phyloP scores from a whole-genome alignment of 768 basidiomycete species.

The Tricholoma sp. region DNA sequence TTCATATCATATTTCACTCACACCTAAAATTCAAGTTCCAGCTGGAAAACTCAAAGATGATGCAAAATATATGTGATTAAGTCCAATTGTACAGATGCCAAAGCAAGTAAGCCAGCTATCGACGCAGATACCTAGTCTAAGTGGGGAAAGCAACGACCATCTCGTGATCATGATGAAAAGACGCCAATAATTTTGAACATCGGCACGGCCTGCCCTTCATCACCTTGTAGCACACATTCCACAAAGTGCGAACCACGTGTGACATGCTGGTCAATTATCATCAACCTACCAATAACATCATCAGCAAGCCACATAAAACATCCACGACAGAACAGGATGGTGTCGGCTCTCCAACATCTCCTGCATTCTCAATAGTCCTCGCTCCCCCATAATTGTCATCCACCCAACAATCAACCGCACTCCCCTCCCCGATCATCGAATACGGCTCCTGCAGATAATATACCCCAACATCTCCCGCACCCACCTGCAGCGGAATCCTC shows the following conservation, averaged over 20 bases:
- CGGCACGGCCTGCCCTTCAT: constrained; percentile 75
- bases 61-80: neutral
- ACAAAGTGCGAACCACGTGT: constrained; percentile 88
- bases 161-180: constrained; percentile 57
- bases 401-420: constrained; percentile 89
- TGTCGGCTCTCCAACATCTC: constrained; percentile 51
- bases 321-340: constrained; percentile 32
- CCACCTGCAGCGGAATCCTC: constrained; percentile 76
- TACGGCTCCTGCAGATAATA: constrained; percentile 82
- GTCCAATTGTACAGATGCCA: neutral
- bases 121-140: neutral
- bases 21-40: too few relatives aligned
- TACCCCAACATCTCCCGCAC: constrained; percentile 88
- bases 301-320: neutral
- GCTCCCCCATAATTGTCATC: constrained; percentile 89
- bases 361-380: constrained; percentile 72
- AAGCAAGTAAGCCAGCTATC: neutral
- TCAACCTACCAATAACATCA: constrained; percentile 43
- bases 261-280: constrained; percentile 84
- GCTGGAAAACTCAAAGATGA: neutral
- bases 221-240: constrained; percentile 84
- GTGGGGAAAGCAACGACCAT: neutral
- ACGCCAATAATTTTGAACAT: constrained; percentile 90
- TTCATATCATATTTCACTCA: too few relatives aligned
- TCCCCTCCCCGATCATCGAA: constrained; percentile 51